A percentile compares a stretch with the other conserved stretches of the same genome.
phyloP scores from a whole-genome alignment of 2,329 filamentous ascomycete genomes.

The Keithomyces neogunnii region DNA sequence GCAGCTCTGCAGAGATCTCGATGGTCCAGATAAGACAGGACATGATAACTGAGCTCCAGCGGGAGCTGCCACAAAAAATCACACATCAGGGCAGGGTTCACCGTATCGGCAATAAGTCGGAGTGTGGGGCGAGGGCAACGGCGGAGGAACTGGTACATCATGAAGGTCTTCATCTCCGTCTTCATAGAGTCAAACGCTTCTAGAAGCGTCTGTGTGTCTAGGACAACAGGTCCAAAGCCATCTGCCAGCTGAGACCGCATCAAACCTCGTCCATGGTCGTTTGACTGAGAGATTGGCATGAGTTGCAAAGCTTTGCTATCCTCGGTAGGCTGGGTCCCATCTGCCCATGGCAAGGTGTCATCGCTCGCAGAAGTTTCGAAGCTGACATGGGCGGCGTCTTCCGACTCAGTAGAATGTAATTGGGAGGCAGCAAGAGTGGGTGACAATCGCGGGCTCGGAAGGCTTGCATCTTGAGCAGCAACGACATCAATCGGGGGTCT shows the following conservation, averaged over 20 bases:
- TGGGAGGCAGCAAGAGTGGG: conserved; percentile 73
- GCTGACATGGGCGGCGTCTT: conserved; percentile 27
- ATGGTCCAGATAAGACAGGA: conserved; percentile 78
- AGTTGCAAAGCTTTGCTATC: conserved; percentile 14
- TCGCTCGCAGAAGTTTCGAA: conserved; percentile 23
- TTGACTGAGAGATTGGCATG: not conserved
- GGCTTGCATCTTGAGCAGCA: conserved; percentile 75
- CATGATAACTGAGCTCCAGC: conserved; percentile 76
- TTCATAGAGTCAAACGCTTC: conserved; percentile 89
- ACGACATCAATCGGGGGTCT: conserved; percentile 57
- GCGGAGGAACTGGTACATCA: conserved; percentile 92
- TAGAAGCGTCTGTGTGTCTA: conserved; percentile 79
- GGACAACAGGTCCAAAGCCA: conserved; percentile 31
- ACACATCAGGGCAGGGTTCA: conserved; percentile 90
- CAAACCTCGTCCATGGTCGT: conserved; percentile 14
- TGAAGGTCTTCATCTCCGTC: conserved; percentile 83
- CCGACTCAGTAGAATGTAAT: conserved; percentile 37
- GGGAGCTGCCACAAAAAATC: conserved; percentile 84
- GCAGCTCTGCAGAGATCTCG: conserved; percentile 82
- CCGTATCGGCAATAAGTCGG: conserved; percentile 79
- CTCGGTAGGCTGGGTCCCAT: conserved; percentile 33
- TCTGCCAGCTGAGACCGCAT: not conserved
- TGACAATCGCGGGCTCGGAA: conserved; percentile 90
- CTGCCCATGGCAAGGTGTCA: conserved; percentile 22
- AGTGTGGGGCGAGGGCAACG: conserved; percentile 82